Percentiles rank a stretch among this genome's conserved stretches.
phyloP scores from a whole-genome alignment of 2,329 filamentous ascomycete genomes.

The Xylaria digitata region DNA sequence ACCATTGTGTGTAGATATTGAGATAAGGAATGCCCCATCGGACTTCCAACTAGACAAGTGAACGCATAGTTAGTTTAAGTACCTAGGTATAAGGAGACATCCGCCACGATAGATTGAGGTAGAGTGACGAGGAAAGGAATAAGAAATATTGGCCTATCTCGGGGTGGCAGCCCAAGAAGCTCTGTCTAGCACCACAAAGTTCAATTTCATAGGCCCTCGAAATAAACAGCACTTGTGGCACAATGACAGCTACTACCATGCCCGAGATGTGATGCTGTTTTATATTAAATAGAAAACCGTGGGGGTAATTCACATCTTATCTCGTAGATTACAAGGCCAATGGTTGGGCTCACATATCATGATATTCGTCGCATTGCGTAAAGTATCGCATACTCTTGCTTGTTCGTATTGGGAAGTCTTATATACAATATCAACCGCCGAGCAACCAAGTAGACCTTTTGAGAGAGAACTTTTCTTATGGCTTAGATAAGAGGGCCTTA shows the following conservation, averaged over 20 bases:
- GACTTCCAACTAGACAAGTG: conserved; percentile 1
- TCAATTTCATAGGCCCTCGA: not conserved
- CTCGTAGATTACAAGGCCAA: not conserved
- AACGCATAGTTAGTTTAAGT: not conserved
- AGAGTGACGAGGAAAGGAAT: not conserved
- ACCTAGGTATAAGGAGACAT: too few species aligned
- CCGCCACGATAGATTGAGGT: not conserved
- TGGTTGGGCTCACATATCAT: not conserved
- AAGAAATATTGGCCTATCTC: too few species aligned
- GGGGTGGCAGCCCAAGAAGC: too few species aligned
- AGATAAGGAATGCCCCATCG: conserved; percentile 9
- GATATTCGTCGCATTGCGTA: too few species aligned
- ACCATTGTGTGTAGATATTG: not conserved
- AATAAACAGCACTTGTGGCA: too few species aligned
- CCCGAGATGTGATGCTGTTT: not conserved
- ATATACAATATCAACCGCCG: conserved; percentile 6
- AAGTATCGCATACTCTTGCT: not conserved
- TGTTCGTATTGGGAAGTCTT: not conserved
- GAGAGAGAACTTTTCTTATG: not conserved
- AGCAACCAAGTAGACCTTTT: not conserved
- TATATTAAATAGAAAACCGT: too few species aligned
- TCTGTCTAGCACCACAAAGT: not conserved
- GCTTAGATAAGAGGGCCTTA: too few species aligned
- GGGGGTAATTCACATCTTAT: not conserved
- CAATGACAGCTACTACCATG: not conserved